Conservation (phyloP, 345 rosid genomes). For the Clarkia xantiana region DNA sequence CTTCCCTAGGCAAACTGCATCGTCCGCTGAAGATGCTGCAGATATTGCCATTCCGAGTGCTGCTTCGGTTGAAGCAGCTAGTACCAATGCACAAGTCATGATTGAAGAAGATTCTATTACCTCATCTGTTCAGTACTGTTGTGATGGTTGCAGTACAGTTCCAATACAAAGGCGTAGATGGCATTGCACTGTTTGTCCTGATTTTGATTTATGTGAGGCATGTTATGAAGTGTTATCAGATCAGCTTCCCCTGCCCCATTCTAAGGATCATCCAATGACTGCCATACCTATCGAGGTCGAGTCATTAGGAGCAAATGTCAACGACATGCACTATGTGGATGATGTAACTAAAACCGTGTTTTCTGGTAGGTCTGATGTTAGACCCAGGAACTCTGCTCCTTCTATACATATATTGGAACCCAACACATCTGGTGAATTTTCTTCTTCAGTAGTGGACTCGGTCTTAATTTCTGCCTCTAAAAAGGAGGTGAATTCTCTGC, state of each 20-base stretch:
- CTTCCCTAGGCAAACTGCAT: slow-evolving; percentile 89
- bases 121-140: slow-evolving; percentile 93
- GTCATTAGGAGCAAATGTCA: slow-evolving; percentile 69
- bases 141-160: slow-evolving; percentile 97
- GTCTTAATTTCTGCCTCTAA: slow-evolving; percentile 90
- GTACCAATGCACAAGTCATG: slow-evolving; percentile 63
- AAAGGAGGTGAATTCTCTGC: slow-evolving; percentile 83
- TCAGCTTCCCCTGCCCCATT: slow-evolving; percentile 81
- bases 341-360: slow-evolving; percentile 42
- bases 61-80: slow-evolving; percentile 43
- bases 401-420: slow-evolving; percentile 93
- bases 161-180: slow-evolving; percentile 92
- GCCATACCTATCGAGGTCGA: slow-evolving; percentile 92
- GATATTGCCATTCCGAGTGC: slow-evolving; percentile 46
- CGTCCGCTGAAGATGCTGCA: slow-evolving; percentile 64
- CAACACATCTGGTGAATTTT: slow-evolving; percentile 66
- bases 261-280: slow-evolving; percentile 92
- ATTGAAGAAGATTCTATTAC: slow-evolving; percentile 91
- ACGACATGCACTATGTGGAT: slow-evolving; percentile 63
- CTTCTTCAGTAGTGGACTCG: slow-evolving; percentile 58
- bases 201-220: slow-evolving; percentile 93
- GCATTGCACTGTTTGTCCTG: slow-evolving; percentile 97
- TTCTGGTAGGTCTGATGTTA: slow-evolving; percentile 31
- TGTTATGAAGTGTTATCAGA: slow-evolving; percentile 83
- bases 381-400: slow-evolving; percentile 52